phyloP scores from a whole-genome alignment of 768 basidiomycete genomes.

The Mycena amicta region DNA sequence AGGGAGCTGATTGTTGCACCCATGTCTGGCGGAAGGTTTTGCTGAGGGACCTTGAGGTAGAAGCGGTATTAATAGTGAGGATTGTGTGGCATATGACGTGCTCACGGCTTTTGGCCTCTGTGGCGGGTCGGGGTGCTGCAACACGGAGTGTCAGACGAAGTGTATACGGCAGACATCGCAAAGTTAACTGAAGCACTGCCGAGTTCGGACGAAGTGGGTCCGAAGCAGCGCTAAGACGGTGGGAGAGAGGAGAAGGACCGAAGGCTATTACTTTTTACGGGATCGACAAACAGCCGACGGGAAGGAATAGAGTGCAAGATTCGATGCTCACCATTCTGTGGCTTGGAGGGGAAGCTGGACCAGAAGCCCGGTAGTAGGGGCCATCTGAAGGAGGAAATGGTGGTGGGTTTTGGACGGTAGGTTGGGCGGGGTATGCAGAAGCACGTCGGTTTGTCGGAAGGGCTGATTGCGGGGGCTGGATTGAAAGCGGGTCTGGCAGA shows the following conservation, averaged over 20 bases:
- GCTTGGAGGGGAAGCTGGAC: neutral
- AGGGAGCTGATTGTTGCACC: slow-evolving; percentile 24
- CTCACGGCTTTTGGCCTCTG: slow-evolving; percentile 17
- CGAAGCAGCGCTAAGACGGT: slow-evolving; percentile 12
- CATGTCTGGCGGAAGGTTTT: slow-evolving; percentile 10
- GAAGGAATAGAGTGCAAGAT: neutral
- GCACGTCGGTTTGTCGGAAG: slow-evolving; percentile 20
- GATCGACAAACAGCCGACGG: slow-evolving; percentile 16
- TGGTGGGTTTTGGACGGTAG: too few relatives aligned
- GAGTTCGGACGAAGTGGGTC: slow-evolving; percentile 15
- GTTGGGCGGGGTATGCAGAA: slow-evolving; percentile 10
- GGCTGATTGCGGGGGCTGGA: slow-evolving; percentile 17
- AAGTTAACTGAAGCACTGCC: neutral
- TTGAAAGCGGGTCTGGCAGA: slow-evolving; percentile 22
- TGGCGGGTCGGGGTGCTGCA: slow-evolving; percentile 20
- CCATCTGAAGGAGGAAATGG: neutral
- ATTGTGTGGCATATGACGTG: slow-evolving; percentile 16
- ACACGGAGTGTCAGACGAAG: neutral
- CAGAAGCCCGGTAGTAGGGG: neutral
- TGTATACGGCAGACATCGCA: too few relatives aligned
- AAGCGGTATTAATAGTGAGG: slow-evolving; percentile 14
- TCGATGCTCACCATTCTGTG: slow-evolving; percentile 1
- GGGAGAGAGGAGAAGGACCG: slow-evolving; percentile 18
- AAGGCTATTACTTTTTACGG: slow-evolving; percentile 13
- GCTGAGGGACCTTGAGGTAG: slow-evolving; percentile 2